Percentiles rank a stretch among this genome's conserved stretches.
Evolutionary conservation across 2,329 filamentous ascomycete genomes (phyloP).

Genomic region (Ophiocordyceps sinensis): DNA sequence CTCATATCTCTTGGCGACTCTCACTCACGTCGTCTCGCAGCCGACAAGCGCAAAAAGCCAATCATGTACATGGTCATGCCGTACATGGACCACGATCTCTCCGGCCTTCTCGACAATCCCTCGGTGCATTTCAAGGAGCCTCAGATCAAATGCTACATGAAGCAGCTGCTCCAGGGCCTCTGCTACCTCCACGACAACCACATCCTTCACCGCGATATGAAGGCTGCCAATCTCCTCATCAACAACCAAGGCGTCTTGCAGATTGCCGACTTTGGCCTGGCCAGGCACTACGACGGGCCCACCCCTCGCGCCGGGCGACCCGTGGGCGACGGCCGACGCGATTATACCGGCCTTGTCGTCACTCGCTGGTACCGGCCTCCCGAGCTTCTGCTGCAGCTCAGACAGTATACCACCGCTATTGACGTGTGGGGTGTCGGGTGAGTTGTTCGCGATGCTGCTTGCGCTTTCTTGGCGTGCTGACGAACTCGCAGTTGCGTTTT

Average conservation of each 20-base stretch:
- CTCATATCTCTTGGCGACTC: neutral
- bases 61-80: constrained; percentile 98
- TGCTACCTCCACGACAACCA: constrained; percentile 79
- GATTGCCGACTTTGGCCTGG: constrained; percentile 94
- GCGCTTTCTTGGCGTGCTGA: too few species aligned
- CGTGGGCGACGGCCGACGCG: constrained; percentile 70
- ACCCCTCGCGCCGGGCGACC: constrained; percentile 63
- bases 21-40: constrained; percentile 18
- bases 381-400: constrained; percentile 75
- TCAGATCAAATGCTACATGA: constrained; percentile 96
- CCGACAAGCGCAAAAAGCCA: constrained; percentile 64
- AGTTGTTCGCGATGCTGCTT: too few species aligned
- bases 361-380: constrained; percentile 95
- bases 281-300: constrained; percentile 79
- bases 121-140: constrained; percentile 73
- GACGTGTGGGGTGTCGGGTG: constrained; percentile 97
- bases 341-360: constrained; percentile 94
- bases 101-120: constrained; percentile 88
- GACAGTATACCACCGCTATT: constrained; percentile 91
- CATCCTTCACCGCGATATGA: constrained; percentile 96
- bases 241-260: constrained; percentile 87
- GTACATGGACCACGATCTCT: constrained; percentile 99
- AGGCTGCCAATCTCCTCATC: constrained; percentile 93
- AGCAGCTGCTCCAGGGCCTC: constrained; percentile 81
- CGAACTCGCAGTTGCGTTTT: constrained; percentile 69